Base-by-base conservation (phyloP, 1,139 yeast species). In the Scheffersomyces lignicola region DNA sequence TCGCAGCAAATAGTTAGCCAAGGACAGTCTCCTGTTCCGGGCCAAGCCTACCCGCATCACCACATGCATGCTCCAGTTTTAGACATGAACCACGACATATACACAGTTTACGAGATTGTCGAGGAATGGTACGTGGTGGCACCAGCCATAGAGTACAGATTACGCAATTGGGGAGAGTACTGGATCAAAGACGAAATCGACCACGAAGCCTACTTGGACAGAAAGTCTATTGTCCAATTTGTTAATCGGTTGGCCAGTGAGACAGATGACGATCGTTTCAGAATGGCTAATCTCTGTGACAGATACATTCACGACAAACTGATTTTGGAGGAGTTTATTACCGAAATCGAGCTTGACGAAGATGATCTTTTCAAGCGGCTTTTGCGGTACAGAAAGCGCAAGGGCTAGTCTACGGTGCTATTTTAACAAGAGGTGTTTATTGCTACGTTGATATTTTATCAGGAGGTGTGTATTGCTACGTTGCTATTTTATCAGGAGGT, bases 121-220 rank as follows among this genome's bases (percentile, higher is more conserved):
- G 47, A 46, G 34, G 50, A 46, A 37, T 46, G 50, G 50, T 42
- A 33, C 26, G 38, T 35, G 16, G 31, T 23, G 16, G 36, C 31
- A 6, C 42, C 44, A 17, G 29, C 45, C 12, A 39, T 46, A 9
- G 38, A 38, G 17, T 33, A 25, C n/a, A 24, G 50, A 25, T 31
- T 44, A 10, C 23, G 31, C 13, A 37, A 31, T 10, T 44, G 40
- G 40, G 47, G 47, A 5, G 39, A 44, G 34, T 40, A 31, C 8
- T 44, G 50, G 50, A 40, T 46, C 7, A 32, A 43, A 16, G 50
- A 46, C 35, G 40, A 44, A 25, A 42, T 46, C 32, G 50, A 46
- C 31, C 44, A 44, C 30, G 41, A 40, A 14, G 42, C 48, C 3
- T 44, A 37, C 26, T 29, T 36, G 24, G 50, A 46, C 34, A 30